These are phyloP conservation scores for Vitis amurensis DNA, from an alignment of 164 flowering plant species.

Conservation along the genomic window DNA sequence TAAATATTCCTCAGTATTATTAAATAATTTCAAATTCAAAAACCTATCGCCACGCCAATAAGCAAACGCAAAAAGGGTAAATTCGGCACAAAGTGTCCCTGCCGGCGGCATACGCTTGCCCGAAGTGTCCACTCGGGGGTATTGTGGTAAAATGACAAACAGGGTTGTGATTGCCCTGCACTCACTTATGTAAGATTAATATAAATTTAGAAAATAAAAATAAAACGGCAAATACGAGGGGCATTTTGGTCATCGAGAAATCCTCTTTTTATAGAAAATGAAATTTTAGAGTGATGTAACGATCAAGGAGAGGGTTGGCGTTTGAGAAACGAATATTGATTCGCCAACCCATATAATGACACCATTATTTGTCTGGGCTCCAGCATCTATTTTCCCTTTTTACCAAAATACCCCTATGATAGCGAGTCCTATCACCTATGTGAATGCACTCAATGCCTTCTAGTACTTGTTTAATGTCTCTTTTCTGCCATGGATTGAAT, in stretches of 20 bases:
- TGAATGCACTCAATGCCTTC: too few relatives aligned
- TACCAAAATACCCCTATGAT: not conserved
- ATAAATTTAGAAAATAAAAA: too few relatives aligned
- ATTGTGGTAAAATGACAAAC: constrained; percentile 1
- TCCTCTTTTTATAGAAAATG: constrained; percentile 17
- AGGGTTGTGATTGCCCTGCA: too few relatives aligned
- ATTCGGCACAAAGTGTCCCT: constrained; percentile 11
- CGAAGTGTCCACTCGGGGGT: constrained; percentile 1
- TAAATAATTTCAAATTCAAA: too few relatives aligned
- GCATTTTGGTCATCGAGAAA: not conserved
- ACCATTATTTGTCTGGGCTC: constrained; percentile 27
- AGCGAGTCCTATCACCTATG: not conserved
- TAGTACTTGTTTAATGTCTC: too few relatives aligned
- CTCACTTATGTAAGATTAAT: too few relatives aligned
- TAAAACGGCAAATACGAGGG: not conserved
- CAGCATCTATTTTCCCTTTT: not conserved
- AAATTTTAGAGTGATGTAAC: constrained; percentile 17
- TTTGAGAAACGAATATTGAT: constrained; percentile 23
- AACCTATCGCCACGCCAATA: too few relatives aligned
- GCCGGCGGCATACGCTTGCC: not conserved
- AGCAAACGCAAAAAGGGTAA: too few relatives aligned
- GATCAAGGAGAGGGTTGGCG: constrained; percentile 15
- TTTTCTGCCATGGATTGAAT: too few relatives aligned
- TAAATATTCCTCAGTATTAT: too few relatives aligned
- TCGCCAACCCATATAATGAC: constrained; percentile 28